These are phyloP conservation scores for Ganoderma multipileum DNA, from an alignment of 1,284 basidiomycete genomes.

Conservation along the genomic window DNA sequence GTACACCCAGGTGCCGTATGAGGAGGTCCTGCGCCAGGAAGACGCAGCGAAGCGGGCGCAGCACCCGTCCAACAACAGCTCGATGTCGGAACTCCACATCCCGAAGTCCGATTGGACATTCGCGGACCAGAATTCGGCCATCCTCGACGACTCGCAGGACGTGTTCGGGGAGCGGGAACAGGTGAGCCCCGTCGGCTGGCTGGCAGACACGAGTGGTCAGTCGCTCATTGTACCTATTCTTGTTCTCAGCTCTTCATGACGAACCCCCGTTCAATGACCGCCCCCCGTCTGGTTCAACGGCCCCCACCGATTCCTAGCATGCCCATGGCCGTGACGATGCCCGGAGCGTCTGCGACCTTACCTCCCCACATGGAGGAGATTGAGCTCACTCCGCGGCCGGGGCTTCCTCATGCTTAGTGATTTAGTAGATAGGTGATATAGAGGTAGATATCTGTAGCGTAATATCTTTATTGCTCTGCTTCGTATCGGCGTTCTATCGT, in stretches of 20 bases:
- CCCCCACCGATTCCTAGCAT: background rate
- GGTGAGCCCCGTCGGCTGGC: slow-evolving; percentile 39
- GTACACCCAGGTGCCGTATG: slow-evolving; percentile 80
- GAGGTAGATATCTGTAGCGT: slow-evolving; percentile 8
- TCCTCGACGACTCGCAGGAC: slow-evolving; percentile 57
- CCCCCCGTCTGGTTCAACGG: background rate
- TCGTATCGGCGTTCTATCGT: background rate
- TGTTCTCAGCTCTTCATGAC: slow-evolving; percentile 29
- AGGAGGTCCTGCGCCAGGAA: slow-evolving; percentile 56
- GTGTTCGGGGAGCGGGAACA: slow-evolving; percentile 61
- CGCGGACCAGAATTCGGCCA: slow-evolving; percentile 56
- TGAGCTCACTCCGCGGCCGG: slow-evolving; percentile 33
- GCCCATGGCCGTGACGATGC: slow-evolving; percentile 31
- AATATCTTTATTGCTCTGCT: slow-evolving; percentile 11
- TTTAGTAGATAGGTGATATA: slow-evolving; percentile 4
- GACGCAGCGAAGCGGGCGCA: slow-evolving; percentile 39
- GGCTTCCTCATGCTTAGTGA: background rate
- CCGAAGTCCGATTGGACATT: slow-evolving; percentile 54
- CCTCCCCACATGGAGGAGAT: slow-evolving; percentile 34
- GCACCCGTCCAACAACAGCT: slow-evolving; percentile 11
- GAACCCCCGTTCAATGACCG: slow-evolving; percentile 24
- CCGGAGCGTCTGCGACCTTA: slow-evolving; percentile 19
- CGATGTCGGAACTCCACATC: slow-evolving; percentile 29
- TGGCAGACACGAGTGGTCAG: too few species aligned
- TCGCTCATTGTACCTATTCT: background rate